Conservation (phyloP, 2,329 filamentous ascomycete genomes). For the Claviceps humidiphila region DNA sequence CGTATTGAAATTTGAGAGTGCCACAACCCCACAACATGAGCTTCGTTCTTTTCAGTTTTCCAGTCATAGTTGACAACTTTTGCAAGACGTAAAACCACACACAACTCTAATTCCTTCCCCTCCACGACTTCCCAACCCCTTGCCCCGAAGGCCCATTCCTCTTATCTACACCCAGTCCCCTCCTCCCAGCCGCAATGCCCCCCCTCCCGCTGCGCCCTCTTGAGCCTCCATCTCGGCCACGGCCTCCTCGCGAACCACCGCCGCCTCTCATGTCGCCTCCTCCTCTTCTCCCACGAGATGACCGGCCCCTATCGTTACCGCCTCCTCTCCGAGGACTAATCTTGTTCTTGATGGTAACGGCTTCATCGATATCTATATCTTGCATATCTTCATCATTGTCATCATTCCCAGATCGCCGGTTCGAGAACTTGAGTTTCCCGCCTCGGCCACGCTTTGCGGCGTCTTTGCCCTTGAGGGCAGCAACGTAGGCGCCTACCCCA, state of each 20-base stretch:
- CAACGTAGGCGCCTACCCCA: constrained; percentile 56
- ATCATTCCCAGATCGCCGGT: constrained; percentile 37
- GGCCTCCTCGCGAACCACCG: constrained; percentile 8
- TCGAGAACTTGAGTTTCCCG: constrained; percentile 60
- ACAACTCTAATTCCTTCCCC: constrained; percentile 9
- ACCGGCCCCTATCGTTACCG: constrained; percentile 11
- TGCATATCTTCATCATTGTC: constrained; percentile 36
- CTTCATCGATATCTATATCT: constrained; percentile 40
- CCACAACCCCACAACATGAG: too few relatives aligned
- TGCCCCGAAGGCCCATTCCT: constrained; percentile 25
- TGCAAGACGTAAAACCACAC: too few relatives aligned
- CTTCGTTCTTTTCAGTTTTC: too few relatives aligned
- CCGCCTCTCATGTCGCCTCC: constrained; percentile 14
- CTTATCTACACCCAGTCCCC: constrained; percentile 38
- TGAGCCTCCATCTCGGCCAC: constrained; percentile 16
- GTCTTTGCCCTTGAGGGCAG: constrained; percentile 55
- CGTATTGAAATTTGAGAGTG: too few relatives aligned
- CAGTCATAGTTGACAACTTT: too few relatives aligned
- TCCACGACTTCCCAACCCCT: constrained; percentile 28
- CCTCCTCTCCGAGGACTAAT: constrained; percentile 24
- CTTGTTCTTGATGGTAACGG: constrained; percentile 38
- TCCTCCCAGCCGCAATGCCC: constrained; percentile 31
- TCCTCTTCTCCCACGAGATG: constrained; percentile 17
- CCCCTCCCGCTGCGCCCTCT: constrained; percentile 32
- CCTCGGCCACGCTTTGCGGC: constrained; percentile 50